These are phyloP conservation scores for Monilinia polystroma DNA, from an alignment of 2,329 filamentous ascomycete genomes.

Conservation along the genomic window DNA sequence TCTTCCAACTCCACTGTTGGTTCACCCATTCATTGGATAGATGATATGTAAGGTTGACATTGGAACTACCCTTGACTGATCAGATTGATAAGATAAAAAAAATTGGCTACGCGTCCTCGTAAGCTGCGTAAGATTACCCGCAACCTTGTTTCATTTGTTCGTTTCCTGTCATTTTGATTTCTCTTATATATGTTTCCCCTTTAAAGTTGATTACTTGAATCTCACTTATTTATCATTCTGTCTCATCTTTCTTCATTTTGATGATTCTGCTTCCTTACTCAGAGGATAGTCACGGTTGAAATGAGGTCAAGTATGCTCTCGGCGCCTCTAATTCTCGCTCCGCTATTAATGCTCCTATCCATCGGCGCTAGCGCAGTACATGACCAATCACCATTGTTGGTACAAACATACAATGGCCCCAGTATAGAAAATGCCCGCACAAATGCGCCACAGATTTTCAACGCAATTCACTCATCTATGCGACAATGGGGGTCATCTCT, in stretches of 20 bases:
- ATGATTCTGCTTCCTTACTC: not conserved
- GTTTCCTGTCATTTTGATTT: too few species aligned
- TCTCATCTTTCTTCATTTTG: not conserved
- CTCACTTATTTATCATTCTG: not conserved
- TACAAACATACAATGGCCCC: conserved; percentile 1
- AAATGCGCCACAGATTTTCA: conserved; percentile 68
- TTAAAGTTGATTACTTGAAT: not conserved
- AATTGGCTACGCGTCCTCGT: conserved; percentile 3
- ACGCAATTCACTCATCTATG: conserved; percentile 68
- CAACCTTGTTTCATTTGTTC: conserved; percentile 1
- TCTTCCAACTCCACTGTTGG: not conserved
- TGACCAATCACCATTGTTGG: conserved; percentile 5
- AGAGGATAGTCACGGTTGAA: not conserved
- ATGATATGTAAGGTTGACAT: not conserved
- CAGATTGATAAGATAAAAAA: conserved; percentile 21
- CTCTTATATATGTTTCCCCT: not conserved
- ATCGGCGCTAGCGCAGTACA: not conserved
- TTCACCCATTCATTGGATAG: not conserved
- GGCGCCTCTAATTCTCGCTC: conserved; percentile 1
- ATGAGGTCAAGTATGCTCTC: conserved; percentile 10
- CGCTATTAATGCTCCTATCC: conserved; percentile 8
- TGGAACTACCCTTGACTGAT: not conserved
- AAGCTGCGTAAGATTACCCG: conserved; percentile 16
- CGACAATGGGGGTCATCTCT: conserved; percentile 72
- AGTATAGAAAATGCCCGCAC: conserved; percentile 24